Evolutionary conservation across 2,329 filamentous ascomycete species (phyloP).

Genomic region (Botrytis hyacinthi): DNA sequence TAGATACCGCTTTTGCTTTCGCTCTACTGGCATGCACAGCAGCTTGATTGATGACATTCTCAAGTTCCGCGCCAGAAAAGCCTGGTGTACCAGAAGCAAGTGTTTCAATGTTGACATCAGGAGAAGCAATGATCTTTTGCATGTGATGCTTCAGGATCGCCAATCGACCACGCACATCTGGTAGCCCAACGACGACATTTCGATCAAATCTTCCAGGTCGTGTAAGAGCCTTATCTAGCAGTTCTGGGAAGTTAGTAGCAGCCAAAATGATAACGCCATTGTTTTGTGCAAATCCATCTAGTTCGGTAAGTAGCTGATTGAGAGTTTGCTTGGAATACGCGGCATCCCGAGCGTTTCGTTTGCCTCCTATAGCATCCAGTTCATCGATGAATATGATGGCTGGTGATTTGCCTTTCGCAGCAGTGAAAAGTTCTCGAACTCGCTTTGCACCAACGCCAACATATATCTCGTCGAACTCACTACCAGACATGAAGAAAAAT

Average conservation of each 20-base stretch:
- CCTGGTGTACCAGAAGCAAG: conserved; percentile 87
- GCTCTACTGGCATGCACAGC: conserved; percentile 91
- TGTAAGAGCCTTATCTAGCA: conserved; percentile 91
- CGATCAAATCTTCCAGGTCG: conserved; percentile 95
- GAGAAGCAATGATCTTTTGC: conserved; percentile 78
- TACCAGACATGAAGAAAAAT: conserved; percentile 99
- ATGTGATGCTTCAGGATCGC: conserved; percentile 93
- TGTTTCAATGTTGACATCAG: conserved; percentile 78
- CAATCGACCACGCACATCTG: conserved; percentile 89
- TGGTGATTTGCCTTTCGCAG: conserved; percentile 81
- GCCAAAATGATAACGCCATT: conserved; percentile 94
- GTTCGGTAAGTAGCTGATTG: conserved; percentile 93
- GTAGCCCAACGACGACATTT: conserved; percentile 82
- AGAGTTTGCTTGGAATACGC: conserved; percentile 96
- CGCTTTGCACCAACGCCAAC: conserved; percentile 96
- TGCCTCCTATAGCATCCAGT: conserved; percentile 89
- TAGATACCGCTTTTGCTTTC: conserved; percentile 71
- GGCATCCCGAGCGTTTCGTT: conserved; percentile 87
- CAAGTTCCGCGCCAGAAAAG: conserved; percentile 91
- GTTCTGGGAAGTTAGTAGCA: conserved; percentile 92
- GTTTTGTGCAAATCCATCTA: conserved; percentile 95
- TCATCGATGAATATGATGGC: conserved; percentile 96
- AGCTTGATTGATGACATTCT: conserved; percentile 95
- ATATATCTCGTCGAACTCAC: conserved; percentile 97
- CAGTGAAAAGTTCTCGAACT: conserved; percentile 85